phyloP scores from a whole-genome alignment of 257 asterid genomes.

The Petunia secreta region DNA sequence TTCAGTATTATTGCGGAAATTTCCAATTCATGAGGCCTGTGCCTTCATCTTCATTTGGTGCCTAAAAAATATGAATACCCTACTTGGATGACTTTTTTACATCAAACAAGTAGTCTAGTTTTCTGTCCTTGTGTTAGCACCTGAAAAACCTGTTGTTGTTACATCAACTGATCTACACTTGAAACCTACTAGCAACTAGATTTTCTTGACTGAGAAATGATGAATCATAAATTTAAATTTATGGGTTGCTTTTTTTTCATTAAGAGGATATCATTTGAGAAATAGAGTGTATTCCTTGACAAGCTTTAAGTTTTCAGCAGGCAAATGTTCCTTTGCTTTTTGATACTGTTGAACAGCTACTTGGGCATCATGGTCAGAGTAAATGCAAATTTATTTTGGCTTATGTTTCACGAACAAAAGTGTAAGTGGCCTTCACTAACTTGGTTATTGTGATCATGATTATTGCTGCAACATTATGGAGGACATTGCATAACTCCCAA shows the following conservation, averaged over 20 bases:
- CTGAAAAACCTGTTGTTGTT: not conserved
- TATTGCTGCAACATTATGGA: not conserved
- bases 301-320: conserved; percentile 85
- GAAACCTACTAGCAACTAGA: conserved; percentile 11
- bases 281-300: conserved; percentile 50
- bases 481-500: not conserved
- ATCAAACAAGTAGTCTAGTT: conserved; percentile 1
- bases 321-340: conserved; percentile 75
- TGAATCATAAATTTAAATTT: conserved; percentile 2
- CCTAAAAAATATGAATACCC: not conserved
- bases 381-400: conserved; percentile 80
- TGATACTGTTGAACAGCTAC: conserved; percentile 71
- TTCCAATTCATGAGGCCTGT: no score
- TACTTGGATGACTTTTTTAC: not conserved
- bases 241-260: not conserved
- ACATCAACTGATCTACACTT: conserved; percentile 11
- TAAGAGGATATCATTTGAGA: conserved; percentile 22
- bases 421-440: conserved; percentile 48
- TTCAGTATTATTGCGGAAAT: no score
- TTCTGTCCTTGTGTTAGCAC: conserved; percentile 18
- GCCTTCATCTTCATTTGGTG: no score
- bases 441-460: not conserved
- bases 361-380: conserved; percentile 40
- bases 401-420: conserved; percentile 83
- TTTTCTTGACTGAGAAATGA: conserved; percentile 5